A percentile compares a stretch with the other conserved stretches of the same genome.
These are phyloP conservation scores for Maudiozyma barnettii DNA, from an alignment of 805 yeast species.

Conservation along the genomic window DNA sequence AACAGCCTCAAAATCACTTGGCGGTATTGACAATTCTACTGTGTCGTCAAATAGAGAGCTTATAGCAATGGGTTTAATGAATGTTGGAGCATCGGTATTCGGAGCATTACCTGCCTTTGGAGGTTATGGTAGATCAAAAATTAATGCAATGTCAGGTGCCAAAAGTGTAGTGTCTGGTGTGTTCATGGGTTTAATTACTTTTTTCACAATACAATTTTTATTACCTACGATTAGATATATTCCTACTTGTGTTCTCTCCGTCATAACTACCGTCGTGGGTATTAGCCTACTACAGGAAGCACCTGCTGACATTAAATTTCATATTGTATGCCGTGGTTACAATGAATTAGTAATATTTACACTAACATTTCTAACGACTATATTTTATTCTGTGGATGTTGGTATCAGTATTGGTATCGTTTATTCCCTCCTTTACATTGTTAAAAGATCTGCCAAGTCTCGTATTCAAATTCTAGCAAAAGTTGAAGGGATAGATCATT, in stretches of 20 bases:
- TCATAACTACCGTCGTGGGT: conserved; percentile 73
- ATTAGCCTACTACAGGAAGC: conserved; percentile 71
- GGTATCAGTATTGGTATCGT: conserved; percentile 85
- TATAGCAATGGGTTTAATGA: conserved; percentile 78
- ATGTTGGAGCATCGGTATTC: conserved; percentile 46
- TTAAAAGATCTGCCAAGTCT: conserved; percentile 71
- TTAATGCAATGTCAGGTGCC: conserved; percentile 83
- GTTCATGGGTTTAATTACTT: conserved; percentile 67
- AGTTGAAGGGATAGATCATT: conserved; percentile 48
- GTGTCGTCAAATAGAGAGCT: conserved; percentile 77
- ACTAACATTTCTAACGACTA: conserved; percentile 54
- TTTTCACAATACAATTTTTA: conserved; percentile 52
- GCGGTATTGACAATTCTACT: conserved; percentile 58
- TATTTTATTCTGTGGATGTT: conserved; percentile 72
- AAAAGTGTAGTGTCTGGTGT: conserved; percentile 77
- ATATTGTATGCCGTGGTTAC: conserved; percentile 62
- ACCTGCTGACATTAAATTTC: conserved; percentile 69
- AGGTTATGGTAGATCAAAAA: conserved; percentile 88
- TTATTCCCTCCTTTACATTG: conserved; percentile 69
- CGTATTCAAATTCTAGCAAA: conserved; percentile 78
- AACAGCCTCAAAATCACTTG: conserved; percentile 82
- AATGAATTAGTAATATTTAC: conserved; percentile 63
- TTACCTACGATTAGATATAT: conserved; percentile 58
- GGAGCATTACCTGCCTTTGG: conserved; percentile 88
- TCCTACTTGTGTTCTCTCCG: conserved; percentile 73